Conservation (phyloP, 257 asterid species). For the Lycium ferocissimum region DNA sequence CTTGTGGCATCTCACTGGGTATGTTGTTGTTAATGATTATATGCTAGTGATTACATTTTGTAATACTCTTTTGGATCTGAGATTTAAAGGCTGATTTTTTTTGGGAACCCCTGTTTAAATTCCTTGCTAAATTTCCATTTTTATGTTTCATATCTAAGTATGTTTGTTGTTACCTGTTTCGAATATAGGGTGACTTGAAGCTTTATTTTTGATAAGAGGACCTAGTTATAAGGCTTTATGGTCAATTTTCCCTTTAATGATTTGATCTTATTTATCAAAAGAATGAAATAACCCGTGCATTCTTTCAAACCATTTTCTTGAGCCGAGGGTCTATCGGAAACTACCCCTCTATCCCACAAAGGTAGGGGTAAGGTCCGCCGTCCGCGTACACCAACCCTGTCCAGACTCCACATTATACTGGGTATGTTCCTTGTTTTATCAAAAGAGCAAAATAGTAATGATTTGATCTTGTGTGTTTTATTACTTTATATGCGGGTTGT, state of each 20-base stretch:
- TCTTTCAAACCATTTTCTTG: too few species aligned
- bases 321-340: too few species aligned
- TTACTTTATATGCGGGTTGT: neutral
- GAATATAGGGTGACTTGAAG: neutral
- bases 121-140: neutral
- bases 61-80: conserved; percentile 30
- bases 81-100: neutral
- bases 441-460: neutral
- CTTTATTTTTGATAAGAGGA: neutral
- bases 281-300: too few species aligned
- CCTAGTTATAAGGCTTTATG: neutral
- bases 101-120: neutral
- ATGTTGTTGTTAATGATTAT: neutral
- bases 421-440: too few species aligned
- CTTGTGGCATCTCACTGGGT: too few species aligned
- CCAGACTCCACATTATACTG: too few species aligned
- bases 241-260: neutral
- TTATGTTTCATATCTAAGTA: neutral
- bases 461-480: neutral
- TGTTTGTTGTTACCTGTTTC: neutral
- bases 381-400: too few species aligned
- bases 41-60: neutral
- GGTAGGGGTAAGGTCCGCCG: too few species aligned
- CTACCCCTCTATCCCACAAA: too few species aligned
- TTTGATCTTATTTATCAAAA: neutral